Base-by-base conservation (phyloP, 225 moss, liverwort and hornwort species). In the Ulota crispa region DNA sequence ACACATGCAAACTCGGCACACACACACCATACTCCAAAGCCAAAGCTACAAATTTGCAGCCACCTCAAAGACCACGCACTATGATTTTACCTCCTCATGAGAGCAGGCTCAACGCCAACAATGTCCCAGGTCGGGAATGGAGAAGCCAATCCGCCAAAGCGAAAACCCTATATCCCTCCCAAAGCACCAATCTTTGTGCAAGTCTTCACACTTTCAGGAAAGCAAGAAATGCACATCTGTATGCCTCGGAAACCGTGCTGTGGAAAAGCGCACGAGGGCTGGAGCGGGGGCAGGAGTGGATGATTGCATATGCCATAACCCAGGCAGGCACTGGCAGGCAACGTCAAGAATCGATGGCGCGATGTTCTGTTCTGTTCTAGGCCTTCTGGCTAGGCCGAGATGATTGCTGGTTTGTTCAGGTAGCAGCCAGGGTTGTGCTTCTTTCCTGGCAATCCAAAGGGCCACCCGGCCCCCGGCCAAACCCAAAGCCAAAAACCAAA, bases 341-440 rank as follows among this genome's bases (percentile, higher is more conserved):
- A 71, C 56, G 31, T 85, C 85, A 81, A 85, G 85, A 85, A 85
- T 85, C 76, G 47, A 71, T 45, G 64, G 43, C 75, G 69, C 31
- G 41, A 62, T 61, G 42, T 47, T 59, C 56, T 83, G 73, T 30
- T 52, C 69, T 73, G 73, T 30, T 52, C 69, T 41, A 42, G 16
- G 9, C 3, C 65, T 28, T 50, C 57, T 39, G 59, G 24, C 24
- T 2, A 7, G 53, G 10, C 31, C 68, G 61, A 27, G 63, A 70
- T 80, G 43, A 76, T 70, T 21, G 70, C 53, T 76, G 6, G 60
- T 11, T 32, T n/a, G 52, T 24, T n/a, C 62, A 39, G 62, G 23
- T n/a, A n/a, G n/a, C n/a, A n/a, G n/a, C n/a, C n/a, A n/a, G n/a
- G n/a, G n/a, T n/a, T n/a, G n/a, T 50, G 47, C 50, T 15, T 12